Percentiles rank a stretch among this genome's conserved stretches.
Evolutionary conservation across 768 basidiomycete species (phyloP).

Genomic region (Rossbeevera mucosa): DNA sequence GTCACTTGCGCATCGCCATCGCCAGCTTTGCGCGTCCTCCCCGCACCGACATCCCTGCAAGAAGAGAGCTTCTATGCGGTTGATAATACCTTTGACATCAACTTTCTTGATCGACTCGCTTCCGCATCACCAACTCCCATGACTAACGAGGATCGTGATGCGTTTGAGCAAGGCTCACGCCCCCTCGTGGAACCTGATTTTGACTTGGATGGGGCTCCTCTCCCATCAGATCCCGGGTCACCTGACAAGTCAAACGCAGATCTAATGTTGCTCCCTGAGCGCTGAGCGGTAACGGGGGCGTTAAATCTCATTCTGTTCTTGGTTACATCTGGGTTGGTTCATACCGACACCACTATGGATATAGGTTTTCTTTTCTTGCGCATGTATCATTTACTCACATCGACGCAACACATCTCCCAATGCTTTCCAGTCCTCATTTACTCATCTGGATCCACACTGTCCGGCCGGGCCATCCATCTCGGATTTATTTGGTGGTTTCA

Average conservation of each 20-base stretch:
- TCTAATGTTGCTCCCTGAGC: conserved; percentile 41
- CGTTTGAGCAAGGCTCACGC: conserved; percentile 11
- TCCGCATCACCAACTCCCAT: conserved; percentile 36
- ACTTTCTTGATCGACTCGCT: conserved; percentile 38
- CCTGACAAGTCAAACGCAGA: conserved; percentile 41
- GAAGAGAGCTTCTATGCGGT: conserved; percentile 20
- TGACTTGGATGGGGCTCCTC: conserved; percentile 43
- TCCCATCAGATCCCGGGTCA: conserved; percentile 36
- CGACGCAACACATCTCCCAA: conserved; percentile 1
- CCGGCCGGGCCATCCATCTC: conserved; percentile 6
- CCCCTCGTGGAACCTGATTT: conserved; percentile 21
- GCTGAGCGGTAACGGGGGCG: conserved; percentile 39
- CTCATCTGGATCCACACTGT: conserved; percentile 15
- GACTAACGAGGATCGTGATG: conserved; percentile 29
- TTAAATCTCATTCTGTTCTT: not conserved
- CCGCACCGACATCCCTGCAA: not conserved
- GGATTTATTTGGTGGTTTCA: conserved; percentile 3
- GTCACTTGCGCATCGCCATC: conserved; percentile 34
- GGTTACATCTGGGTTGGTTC: conserved; percentile 2
- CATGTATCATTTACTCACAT: conserved; percentile 17
- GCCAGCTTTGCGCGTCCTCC: conserved; percentile 3
- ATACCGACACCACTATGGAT: conserved; percentile 19
- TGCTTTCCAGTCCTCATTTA: conserved; percentile 3
- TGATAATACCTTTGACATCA: conserved; percentile 31
- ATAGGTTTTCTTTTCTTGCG: conserved; percentile 14